Evolutionary conservation across 176 grass and related monocot species (phyloP).

Genomic region (Avena atlantica): DNA sequence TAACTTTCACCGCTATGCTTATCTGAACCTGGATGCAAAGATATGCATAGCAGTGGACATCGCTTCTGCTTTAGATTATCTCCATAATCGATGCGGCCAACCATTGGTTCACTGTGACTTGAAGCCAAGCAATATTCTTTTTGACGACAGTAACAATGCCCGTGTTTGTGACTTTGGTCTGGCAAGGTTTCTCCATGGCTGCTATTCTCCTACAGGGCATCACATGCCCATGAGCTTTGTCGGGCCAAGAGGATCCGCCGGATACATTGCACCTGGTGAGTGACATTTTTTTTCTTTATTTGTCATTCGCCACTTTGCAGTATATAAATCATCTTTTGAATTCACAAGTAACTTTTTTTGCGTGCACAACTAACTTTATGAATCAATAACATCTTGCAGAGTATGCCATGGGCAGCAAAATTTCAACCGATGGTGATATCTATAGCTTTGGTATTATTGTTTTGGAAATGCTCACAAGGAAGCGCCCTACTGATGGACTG

Average conservation of each 20-base stretch:
- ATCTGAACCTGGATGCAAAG: no score
- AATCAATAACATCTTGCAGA: conserved; percentile 6
- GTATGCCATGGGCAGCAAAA: conserved; percentile 9
- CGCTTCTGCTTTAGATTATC: no score
- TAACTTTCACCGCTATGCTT: no score
- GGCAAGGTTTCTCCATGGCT: not conserved
- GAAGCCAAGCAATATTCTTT: no score
- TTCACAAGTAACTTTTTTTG: not conserved
- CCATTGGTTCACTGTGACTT: no score
- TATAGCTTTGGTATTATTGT: conserved; percentile 33
- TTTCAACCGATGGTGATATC: conserved; percentile 24
- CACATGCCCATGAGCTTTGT: not conserved
- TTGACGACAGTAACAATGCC: not conserved
- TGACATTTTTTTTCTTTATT: not conserved
- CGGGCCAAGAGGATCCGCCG: not conserved
- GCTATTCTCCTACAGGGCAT: not conserved
- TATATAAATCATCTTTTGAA: not conserved
- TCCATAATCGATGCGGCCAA: no score
- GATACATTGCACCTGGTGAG: conserved; percentile 24
- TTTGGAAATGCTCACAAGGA: not conserved
- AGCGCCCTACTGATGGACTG: not conserved
- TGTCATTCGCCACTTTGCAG: not conserved
- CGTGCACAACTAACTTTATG: not conserved
- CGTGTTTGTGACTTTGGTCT: not conserved
- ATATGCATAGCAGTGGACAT: no score